Evolutionary conservation across 345 rosid species (phyloP).

Genomic region (Citrus maxima): DNA sequence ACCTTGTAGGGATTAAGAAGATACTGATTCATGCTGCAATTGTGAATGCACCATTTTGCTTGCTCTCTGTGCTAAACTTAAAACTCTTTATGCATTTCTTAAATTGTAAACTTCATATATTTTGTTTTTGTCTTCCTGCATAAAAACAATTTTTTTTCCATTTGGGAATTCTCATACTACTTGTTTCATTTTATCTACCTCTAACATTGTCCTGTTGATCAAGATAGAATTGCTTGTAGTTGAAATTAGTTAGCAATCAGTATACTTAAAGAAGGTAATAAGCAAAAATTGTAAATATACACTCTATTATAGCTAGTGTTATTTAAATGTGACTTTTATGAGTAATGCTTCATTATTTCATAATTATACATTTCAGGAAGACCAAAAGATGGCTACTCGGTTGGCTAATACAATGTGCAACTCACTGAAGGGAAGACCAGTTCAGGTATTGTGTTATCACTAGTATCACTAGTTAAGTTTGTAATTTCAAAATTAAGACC

Average conservation of each 20-base stretch:
- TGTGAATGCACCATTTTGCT: neutral
- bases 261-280: neutral
- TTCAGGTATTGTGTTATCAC: slow-evolving; percentile 58
- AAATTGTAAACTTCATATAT: neutral
- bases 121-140: neutral
- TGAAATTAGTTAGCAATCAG: neutral
- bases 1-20: neutral
- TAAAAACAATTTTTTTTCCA: neutral
- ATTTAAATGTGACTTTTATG: neutral
- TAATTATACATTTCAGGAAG: slow-evolving; percentile 55
- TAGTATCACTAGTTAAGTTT: slow-evolving; percentile 8
- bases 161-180: neutral
- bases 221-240: neutral
- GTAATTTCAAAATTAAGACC: slow-evolving; percentile 9
- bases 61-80: neutral
- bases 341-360: slow-evolving; percentile 8
- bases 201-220: neutral
- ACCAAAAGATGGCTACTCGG: slow-evolving; percentile 70
- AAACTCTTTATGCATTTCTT: neutral
- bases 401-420: slow-evolving; percentile 74
- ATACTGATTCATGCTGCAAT: neutral
- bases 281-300: too few species aligned
- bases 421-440: slow-evolving; percentile 90
- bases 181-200: neutral
- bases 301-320: neutral